Conservation (phyloP, 2,329 filamentous ascomycete genomes). For the Myriosclerotinia scirpicola region DNA sequence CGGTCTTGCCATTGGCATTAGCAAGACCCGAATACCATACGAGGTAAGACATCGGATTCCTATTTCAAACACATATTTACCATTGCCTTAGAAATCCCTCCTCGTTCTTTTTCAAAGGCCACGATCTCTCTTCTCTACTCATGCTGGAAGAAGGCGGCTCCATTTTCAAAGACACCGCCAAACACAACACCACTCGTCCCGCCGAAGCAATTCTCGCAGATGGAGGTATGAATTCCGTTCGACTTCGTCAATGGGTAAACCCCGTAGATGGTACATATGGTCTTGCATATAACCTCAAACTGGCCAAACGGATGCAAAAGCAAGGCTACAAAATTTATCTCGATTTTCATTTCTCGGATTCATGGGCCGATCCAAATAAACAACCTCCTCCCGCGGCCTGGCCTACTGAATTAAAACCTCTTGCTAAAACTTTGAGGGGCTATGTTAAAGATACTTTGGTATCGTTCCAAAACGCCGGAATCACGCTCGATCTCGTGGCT, state of each 20-base stretch:
- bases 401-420: slow-evolving; percentile 56
- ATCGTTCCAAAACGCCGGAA: slow-evolving; percentile 55
- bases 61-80: not conserved
- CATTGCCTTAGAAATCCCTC: not conserved
- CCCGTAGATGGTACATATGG: slow-evolving; percentile 63
- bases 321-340: slow-evolving; percentile 59
- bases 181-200: slow-evolving; percentile 43
- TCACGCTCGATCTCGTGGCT: slow-evolving; percentile 61
- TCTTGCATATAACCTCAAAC: slow-evolving; percentile 65
- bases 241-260: slow-evolving; percentile 71
- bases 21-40: slow-evolving; percentile 13
- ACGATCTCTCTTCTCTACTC: slow-evolving; percentile 44
- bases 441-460: slow-evolving; percentile 65
- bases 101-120: slow-evolving; percentile 42
- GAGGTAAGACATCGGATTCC: not conserved
- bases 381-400: slow-evolving; percentile 64
- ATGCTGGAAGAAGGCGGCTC: slow-evolving; percentile 42
- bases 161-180: slow-evolving; percentile 42
- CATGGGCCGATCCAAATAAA: slow-evolving; percentile 67
- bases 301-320: slow-evolving; percentile 62
- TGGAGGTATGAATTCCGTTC: slow-evolving; percentile 66
- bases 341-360: slow-evolving; percentile 64
- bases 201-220: slow-evolving; percentile 63
- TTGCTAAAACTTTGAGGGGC: slow-evolving; percentile 62
- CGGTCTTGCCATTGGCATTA: slow-evolving; percentile 17